Base-by-base conservation (phyloP, 768 basidiomycete species). In the Collybia nuda region DNA sequence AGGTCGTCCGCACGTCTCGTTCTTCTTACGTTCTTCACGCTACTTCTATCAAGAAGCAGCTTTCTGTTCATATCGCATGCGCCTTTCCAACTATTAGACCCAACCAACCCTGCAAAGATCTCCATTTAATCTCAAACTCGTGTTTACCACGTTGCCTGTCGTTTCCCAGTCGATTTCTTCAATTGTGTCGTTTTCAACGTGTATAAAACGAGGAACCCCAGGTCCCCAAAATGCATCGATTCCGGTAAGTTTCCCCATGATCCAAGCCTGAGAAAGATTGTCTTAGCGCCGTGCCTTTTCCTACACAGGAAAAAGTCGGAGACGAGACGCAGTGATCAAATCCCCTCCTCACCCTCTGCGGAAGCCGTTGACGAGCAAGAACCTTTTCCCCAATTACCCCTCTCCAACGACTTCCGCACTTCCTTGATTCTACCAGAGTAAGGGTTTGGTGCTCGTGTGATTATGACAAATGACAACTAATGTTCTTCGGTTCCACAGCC, bases 341-440 rank as follows among this genome's bases (percentile, higher is more conserved):
- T 70, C 45, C 69, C 77, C 50, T 49, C 56, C 48, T 26, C 53
- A 22, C 53, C 59, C 58, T 58, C 64, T 58, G 52, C 65, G 36
- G 67, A 64, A 12, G 58, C 66, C 45, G 57, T 66, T 55, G 65
- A 73, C 50, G 40, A 59, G 38, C 70, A 68, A 52, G 73, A 72
- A 40, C 56, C 64, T 42, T 70, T 83, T 2, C 81, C 79, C 43
- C 75, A 79, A 56, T 75, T 93, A 15, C 85, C 88, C 47, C 79
- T 86, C 7, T 71, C 76, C 39, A 82, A 79, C 72, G 83, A 90
- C 68, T 93, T 93, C 73, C 86, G 91, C 61, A 90, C 91, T 24
- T 91, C 90, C 52, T 79, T 87, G 63, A 91, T 93, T 60, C 70
- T 93, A 43, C 89, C 89, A 65, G 88, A 87, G 91, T 93, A 69